Evolutionary conservation across 306 rosid species (phyloP).

Genomic region (Prunus campanulata): DNA sequence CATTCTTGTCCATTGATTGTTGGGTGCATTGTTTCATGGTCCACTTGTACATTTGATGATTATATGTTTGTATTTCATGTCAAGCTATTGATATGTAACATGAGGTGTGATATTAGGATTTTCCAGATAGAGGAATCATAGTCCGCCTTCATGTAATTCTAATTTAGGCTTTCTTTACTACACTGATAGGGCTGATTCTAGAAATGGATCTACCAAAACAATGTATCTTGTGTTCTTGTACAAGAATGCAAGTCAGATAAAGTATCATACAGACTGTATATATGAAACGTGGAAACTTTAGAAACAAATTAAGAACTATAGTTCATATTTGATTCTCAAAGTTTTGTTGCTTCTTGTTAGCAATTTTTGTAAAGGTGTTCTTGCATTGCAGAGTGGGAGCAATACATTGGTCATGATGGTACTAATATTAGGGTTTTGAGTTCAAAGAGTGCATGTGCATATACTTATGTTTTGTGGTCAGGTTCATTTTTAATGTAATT

Average conservation of each 20-base stretch:
- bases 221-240: not conserved
- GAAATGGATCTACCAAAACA: not conserved
- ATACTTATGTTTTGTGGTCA: conserved; percentile 8
- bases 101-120: not conserved
- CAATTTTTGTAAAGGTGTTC: not conserved
- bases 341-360: conserved; percentile 1
- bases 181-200: not conserved
- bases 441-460: not conserved
- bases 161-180: not conserved
- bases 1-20: not conserved
- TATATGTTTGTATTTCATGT: not conserved
- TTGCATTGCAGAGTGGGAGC: not conserved
- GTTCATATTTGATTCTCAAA: not conserved
- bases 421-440: not conserved
- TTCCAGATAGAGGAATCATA: not conserved
- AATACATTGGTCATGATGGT: not conserved
- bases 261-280: not conserved
- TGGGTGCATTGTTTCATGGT: not conserved
- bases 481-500: conserved; percentile 15
- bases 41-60: conserved; percentile 4
- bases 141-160: not conserved
- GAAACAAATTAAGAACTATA: not conserved
- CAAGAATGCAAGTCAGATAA: not conserved
- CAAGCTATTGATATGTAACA: not conserved
- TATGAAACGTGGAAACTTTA: not conserved